Evolutionary conservation across 306 rosid species (phyloP).

Genomic region (Hippophae gyantsensis): DNA sequence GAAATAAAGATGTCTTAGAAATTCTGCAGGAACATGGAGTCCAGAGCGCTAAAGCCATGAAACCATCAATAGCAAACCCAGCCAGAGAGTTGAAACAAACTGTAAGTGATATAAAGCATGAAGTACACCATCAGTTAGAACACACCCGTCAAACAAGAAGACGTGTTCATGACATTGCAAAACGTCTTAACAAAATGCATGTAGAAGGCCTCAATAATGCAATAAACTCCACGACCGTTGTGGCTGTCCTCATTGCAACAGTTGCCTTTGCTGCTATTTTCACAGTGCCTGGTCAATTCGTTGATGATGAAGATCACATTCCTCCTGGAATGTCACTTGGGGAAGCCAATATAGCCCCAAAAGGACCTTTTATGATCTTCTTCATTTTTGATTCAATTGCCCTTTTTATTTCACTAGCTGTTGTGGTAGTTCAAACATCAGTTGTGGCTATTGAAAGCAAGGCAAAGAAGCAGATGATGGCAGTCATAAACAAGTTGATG

Average conservation of each 20-base stretch:
- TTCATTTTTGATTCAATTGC: constrained; percentile 79
- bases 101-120: constrained; percentile 87
- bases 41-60: constrained; percentile 52
- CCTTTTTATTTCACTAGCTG: constrained; percentile 86
- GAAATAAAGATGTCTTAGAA: constrained; percentile 32
- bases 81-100: constrained; percentile 90
- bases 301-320: constrained; percentile 39
- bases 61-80: constrained; percentile 39
- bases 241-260: constrained; percentile 92
- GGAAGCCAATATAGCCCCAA: constrained; percentile 76
- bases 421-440: constrained; percentile 93
- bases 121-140: constrained; percentile 83
- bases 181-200: constrained; percentile 90
- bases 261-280: constrained; percentile 94
- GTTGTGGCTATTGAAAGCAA: constrained; percentile 91
- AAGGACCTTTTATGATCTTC: constrained; percentile 54
- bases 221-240: constrained; percentile 88
- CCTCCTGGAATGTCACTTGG: constrained; percentile 59
- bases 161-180: constrained; percentile 93
- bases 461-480: constrained; percentile 99
- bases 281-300: constrained; percentile 89
- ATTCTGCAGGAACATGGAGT: constrained; percentile 61
- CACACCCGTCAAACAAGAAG: constrained; percentile 92
- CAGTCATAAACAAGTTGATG: constrained; percentile 90
- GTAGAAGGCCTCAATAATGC: constrained; percentile 90